These are phyloP conservation scores for Myxozyma lipomycoides DNA, from an alignment of 805 yeast genomes.

Conservation along the genomic window DNA sequence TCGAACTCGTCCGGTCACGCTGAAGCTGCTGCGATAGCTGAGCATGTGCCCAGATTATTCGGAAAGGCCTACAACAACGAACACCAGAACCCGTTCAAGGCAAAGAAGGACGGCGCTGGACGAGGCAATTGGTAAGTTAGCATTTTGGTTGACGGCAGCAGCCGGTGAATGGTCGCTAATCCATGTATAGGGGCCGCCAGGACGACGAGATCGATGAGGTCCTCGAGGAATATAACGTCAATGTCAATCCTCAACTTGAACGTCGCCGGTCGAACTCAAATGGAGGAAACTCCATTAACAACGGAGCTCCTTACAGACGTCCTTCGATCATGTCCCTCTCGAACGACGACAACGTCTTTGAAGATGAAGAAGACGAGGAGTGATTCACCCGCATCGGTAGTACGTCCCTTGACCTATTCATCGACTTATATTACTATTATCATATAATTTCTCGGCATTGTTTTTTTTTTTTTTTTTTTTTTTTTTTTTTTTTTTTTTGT, in stretches of 20 bases:
- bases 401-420: too few species aligned
- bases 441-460: too few species aligned
- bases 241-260: constrained; percentile 26
- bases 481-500: too few species aligned
- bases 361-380: constrained; percentile 17
- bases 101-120: constrained; percentile 33
- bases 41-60: constrained; percentile 26
- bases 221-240: constrained; percentile 28
- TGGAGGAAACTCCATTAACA: constrained; percentile 18
- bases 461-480: too few species aligned
- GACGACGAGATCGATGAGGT: constrained; percentile 31
- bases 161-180: not conserved
- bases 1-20: constrained; percentile 16
- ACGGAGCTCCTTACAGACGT: constrained; percentile 7
- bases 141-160: not conserved
- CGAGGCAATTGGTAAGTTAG: constrained; percentile 30
- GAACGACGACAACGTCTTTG: constrained; percentile 12
- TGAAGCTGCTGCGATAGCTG: not conserved
- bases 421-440: too few species aligned
- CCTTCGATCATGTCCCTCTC: constrained; percentile 12
- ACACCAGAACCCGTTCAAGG: constrained; percentile 17
- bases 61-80: constrained; percentile 24
- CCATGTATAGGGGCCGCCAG: constrained; percentile 26
- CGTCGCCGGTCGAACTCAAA: constrained; percentile 32
- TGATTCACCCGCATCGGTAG: too few species aligned